A percentile compares a stretch with the other conserved stretches of the same genome.
Evolutionary conservation across 768 basidiomycete genomes (phyloP).

Genomic region (Rhodotorula paludigena): DNA sequence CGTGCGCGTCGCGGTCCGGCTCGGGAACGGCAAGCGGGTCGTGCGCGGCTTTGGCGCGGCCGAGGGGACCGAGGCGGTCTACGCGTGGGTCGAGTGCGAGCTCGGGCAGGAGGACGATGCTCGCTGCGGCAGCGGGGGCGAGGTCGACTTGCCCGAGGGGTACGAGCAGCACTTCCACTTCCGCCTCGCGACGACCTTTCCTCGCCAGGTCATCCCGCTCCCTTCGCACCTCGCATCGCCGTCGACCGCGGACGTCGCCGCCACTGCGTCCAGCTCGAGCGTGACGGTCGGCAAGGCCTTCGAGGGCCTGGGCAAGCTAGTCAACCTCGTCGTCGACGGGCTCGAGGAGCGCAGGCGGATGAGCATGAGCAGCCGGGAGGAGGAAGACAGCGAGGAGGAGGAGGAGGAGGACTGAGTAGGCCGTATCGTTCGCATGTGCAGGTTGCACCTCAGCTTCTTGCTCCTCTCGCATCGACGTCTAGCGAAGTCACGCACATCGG

Average conservation of each 20-base stretch:
- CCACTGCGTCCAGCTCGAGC: neutral
- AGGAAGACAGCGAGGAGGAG: constrained; percentile 48
- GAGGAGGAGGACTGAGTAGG: constrained; percentile 60
- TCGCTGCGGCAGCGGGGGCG: constrained; percentile 43
- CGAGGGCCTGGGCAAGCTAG: constrained; percentile 41
- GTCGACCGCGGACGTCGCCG: neutral
- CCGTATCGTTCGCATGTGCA: too few relatives aligned
- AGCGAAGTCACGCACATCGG: too few relatives aligned
- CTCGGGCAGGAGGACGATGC: constrained; percentile 46
- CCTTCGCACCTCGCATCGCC: constrained; percentile 28
- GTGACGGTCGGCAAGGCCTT: constrained; percentile 38
- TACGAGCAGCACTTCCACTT: constrained; percentile 65
- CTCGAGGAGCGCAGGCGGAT: constrained; percentile 58
- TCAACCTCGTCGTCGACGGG: constrained; percentile 44
- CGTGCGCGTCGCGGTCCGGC: constrained; percentile 58
- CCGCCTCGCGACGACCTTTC: constrained; percentile 64
- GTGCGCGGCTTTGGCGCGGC: constrained; percentile 56
- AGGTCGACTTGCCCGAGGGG: constrained; percentile 10
- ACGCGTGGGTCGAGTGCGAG: constrained; percentile 63
- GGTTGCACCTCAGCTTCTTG: too few relatives aligned
- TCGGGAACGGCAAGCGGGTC: constrained; percentile 56
- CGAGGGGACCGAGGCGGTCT: constrained; percentile 61
- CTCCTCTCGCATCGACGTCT: too few relatives aligned
- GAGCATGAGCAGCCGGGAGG: constrained; percentile 35
- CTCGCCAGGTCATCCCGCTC: constrained; percentile 49